Conservation (phyloP, 2,329 filamentous ascomycete genomes). For the Trichoderma asperellum region DNA sequence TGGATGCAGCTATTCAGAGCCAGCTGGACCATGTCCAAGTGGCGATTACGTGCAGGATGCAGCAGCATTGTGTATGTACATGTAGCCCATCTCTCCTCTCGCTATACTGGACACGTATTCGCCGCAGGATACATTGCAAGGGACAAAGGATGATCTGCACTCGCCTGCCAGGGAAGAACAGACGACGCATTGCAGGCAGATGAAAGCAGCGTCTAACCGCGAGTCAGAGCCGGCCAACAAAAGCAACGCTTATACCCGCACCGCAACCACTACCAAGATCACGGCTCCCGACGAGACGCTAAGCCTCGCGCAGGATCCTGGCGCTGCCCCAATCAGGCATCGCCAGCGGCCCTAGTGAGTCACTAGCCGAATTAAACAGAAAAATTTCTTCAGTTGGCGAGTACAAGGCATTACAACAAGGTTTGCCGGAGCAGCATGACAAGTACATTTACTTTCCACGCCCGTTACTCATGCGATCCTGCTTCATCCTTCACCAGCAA, state of each 20-base stretch:
- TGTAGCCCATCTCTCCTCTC: background rate
- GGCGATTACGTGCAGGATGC: background rate
- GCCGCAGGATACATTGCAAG: background rate
- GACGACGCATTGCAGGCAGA: background rate
- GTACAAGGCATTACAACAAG: background rate
- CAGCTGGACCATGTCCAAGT: background rate
- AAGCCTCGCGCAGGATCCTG: slow-evolving; percentile 4
- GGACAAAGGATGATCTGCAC: background rate
- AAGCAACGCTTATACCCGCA: too few relatives aligned
- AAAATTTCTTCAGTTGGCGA: background rate
- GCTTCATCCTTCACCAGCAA: background rate
- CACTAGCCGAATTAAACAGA: slow-evolving; percentile 4
- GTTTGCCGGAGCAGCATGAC: background rate
- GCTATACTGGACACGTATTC: background rate
- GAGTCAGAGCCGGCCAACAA: background rate
- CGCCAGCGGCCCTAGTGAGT: slow-evolving; percentile 1
- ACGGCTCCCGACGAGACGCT: background rate
- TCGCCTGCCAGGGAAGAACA: background rate
- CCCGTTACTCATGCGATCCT: background rate
- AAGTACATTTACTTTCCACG: background rate
- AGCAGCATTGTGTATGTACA: background rate
- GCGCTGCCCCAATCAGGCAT: slow-evolving; percentile 2
- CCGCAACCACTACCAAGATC: background rate
- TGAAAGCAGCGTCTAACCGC: background rate
- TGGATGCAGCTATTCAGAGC: slow-evolving; percentile 16